Percentiles rank a stretch among this genome's conserved stretches.
phyloP scores from a whole-genome alignment of 768 basidiomycete species.

The Suillus luteus region DNA sequence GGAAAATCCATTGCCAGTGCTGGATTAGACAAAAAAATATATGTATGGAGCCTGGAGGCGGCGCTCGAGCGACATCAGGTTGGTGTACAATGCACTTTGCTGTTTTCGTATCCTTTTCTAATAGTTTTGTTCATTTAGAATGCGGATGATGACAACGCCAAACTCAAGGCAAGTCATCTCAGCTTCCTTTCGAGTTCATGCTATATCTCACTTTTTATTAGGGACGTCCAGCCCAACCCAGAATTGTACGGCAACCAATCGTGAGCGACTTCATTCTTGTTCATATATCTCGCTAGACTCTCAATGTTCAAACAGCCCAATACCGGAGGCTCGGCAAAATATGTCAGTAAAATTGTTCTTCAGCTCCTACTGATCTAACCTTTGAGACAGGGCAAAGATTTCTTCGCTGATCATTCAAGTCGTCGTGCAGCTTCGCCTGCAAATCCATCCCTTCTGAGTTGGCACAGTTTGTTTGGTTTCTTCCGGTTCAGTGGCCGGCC shows the following conservation, averaged over 20 bases:
- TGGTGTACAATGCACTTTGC: not conserved
- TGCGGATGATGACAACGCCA: not conserved
- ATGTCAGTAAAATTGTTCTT: not conserved
- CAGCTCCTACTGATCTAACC: not conserved
- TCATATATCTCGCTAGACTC: not conserved
- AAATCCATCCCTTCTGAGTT: not conserved
- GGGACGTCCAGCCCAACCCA: not conserved
- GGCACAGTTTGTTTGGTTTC: not conserved
- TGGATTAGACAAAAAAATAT: conserved; percentile 73
- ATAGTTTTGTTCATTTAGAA: not conserved
- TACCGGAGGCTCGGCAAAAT: not conserved
- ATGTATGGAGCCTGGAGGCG: conserved; percentile 75
- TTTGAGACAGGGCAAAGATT: not conserved
- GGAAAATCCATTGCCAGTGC: conserved; percentile 79
- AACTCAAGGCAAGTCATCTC: not conserved
- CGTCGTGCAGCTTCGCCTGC: not conserved
- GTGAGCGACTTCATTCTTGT: not conserved
- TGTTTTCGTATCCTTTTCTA: not conserved
- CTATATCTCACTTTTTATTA: not conserved
- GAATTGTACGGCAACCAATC: not conserved
- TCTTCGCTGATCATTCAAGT: not conserved
- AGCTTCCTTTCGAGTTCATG: not conserved
- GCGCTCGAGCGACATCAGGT: not conserved
- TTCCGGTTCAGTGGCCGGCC: not conserved
- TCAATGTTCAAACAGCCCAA: not conserved